These are phyloP conservation scores for Cercospora nicotianae DNA, from an alignment of 2,329 filamentous ascomycete genomes.

Conservation along the genomic window DNA sequence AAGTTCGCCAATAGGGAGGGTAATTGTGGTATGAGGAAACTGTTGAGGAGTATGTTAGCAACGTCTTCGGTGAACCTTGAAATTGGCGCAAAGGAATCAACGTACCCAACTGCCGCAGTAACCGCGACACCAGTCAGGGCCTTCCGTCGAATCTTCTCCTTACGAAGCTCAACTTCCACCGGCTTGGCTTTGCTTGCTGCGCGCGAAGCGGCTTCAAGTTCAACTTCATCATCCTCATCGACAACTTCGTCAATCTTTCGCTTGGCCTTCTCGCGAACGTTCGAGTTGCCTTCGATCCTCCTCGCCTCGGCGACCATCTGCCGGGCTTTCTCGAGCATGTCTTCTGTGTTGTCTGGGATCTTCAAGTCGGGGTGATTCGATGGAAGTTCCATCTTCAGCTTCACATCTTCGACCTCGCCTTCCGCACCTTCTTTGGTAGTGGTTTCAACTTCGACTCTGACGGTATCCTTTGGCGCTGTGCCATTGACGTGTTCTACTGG, in stretches of 20 bases:
- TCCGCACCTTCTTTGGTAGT: slow-evolving; percentile 53
- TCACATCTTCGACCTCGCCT: slow-evolving; percentile 66
- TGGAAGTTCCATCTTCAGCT: slow-evolving; percentile 75
- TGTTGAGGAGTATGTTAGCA: slow-evolving; percentile 21
- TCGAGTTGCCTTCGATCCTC: slow-evolving; percentile 46
- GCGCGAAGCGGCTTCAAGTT: slow-evolving; percentile 43
- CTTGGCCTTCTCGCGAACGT: slow-evolving; percentile 55
- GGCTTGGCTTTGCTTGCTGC: slow-evolving; percentile 70
- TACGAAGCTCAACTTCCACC: slow-evolving; percentile 75
- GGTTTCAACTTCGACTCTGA: slow-evolving; percentile 70
- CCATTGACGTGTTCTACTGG: slow-evolving; percentile 31
- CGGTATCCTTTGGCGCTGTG: slow-evolving; percentile 46
- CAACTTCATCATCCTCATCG: slow-evolving; percentile 51
- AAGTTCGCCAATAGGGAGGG: slow-evolving; percentile 20
- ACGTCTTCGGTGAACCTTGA: background rate
- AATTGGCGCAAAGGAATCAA: slow-evolving; percentile 34
- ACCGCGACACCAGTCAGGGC: slow-evolving; percentile 83
- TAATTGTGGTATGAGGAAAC: slow-evolving; percentile 33
- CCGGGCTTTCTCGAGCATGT: slow-evolving; percentile 83
- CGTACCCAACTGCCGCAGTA: slow-evolving; percentile 87
- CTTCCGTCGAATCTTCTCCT: slow-evolving; percentile 81
- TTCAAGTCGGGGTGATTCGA: slow-evolving; percentile 65
- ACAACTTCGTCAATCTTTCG: slow-evolving; percentile 72
- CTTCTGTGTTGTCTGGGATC: slow-evolving; percentile 67
- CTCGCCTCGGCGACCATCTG: slow-evolving; percentile 79